Base-by-base conservation (phyloP, 805 yeast species). In the Zygosaccharomyces siamensis region DNA sequence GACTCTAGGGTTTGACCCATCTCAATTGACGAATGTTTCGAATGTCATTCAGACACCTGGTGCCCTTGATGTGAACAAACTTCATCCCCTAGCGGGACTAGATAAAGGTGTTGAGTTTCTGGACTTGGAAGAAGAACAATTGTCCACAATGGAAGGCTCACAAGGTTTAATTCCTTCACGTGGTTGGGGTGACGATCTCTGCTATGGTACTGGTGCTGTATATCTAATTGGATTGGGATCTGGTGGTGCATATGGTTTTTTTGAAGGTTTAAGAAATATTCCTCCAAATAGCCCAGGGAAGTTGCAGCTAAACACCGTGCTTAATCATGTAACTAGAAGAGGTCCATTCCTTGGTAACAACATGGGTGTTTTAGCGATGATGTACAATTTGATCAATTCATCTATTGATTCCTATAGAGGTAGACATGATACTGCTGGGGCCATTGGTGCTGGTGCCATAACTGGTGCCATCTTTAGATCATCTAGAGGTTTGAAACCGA, bases 131-230 rank as follows among this genome's bases (percentile, higher is more conserved):
- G 90, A 84, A 52, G 97, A 89, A 56, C 76, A 81, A 54, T 72
- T 89, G 53, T 78, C 81, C 41, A 70, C 78, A n/a, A 69, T 87
- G 60, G 95, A 89, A 62, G 97, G 96, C 35, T 80, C 95, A 1
- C 89, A 87, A 63, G 95, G 97, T 50, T 67, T 92, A 50, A 78
- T 93, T 54, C 97, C 99, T 24, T 86, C 95, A n/a, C 83, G 97
- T 72, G 96, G 95, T 59, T 93, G 97, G 95, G 79, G 89, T 12
- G 99, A 93, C 68, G 98, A 93, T 72, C 77, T 93, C 56, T 89
- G 97, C 78, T 93, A 93, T 70, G 99, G 99, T 59, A 86, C 98
- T 8, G 99, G 99, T 70, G 83, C 96, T 5, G 89, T 89, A 45
- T 93, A 93, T 66, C 76, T 93, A 57, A 59, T 86, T 28, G 95